Percentiles rank a stretch among this genome's conserved stretches.
Evolutionary conservation across 75 land plant species (phyloP).

Genomic region (Cryptomeria japonica): DNA sequence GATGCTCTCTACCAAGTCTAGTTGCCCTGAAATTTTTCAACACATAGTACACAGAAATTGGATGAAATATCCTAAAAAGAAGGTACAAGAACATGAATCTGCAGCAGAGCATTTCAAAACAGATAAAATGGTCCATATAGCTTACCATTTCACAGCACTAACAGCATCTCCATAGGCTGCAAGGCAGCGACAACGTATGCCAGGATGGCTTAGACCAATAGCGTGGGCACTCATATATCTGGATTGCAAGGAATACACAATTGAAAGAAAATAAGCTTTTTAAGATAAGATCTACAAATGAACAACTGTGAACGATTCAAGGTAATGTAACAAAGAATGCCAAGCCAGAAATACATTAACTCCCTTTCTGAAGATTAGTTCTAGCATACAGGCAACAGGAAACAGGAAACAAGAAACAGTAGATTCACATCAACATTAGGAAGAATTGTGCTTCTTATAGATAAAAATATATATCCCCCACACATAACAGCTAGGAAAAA

Average conservation of each 20-base stretch:
- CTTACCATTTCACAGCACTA: conserved; percentile 98
- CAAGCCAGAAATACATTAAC: background rate
- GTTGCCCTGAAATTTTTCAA: conserved; percentile 75
- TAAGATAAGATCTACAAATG: background rate
- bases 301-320: background rate
- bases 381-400: background rate
- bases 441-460: background rate
- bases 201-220: conserved; percentile 92
- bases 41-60: background rate
- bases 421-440: background rate
- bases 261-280: background rate
- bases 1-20: conserved; percentile 96
- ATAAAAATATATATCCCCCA: background rate
- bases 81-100: background rate
- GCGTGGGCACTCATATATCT: conserved; percentile 99
- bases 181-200: conserved; percentile 97
- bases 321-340: background rate
- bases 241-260: background rate
- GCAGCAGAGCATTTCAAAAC: background rate
- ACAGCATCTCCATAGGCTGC: conserved; percentile 99
- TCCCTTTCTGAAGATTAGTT: background rate
- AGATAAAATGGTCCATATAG: background rate
- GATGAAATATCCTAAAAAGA: background rate
- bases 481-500: background rate
- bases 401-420: background rate